Evolutionary conservation across 1,139 yeast species (phyloP), one percentile per base, ranked within the genome.

Genomic region (Candida dubliniensis): DNA sequence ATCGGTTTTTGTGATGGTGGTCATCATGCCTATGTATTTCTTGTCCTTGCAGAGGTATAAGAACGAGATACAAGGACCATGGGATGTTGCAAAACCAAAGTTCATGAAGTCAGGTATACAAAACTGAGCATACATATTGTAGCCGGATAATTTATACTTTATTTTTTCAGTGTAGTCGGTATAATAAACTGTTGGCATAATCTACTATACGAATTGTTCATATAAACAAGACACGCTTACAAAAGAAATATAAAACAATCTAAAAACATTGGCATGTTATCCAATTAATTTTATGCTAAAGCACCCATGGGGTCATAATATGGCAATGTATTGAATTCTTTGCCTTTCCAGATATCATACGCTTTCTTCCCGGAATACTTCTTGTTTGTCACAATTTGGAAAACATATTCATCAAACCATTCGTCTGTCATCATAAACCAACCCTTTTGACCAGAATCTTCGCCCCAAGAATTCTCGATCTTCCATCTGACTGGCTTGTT

Each of bases 261-360:
- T 30, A n/a, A 30, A 30, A 30, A 27, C 30, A n/a, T 27, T 4
- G 7, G n/a, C 23, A 18, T 18, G 3, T 18, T 18, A 36, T 25
- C 11, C 3, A 3, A 29, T 12, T 12, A 30, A 31, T 7, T 29
- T 31, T 54, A 69, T 30, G 95, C 96, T 49, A 87, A 71, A 2
- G 95, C 85, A 41, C 95, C 95, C 87, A 88, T 84, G 40, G 96
- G 96, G 59, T 87, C 96, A 74, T 86, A 87, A 46, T 81, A 82
- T 38, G 95, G 95, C 47, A 87, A 73, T 9, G 76, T 77, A 45
- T 69, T 71, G 48, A 79, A 84, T 32, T 77, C 72, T 52, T 77
- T 74, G 38, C 69, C 63, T 64, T 77, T 76, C 59, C 79, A 76
- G 36, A 80, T 57, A 6, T 71, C 75, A 41, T 71, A 69, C 32